Base-by-base conservation (phyloP, 805 yeast genomes). In the Candida dendrica region DNA sequence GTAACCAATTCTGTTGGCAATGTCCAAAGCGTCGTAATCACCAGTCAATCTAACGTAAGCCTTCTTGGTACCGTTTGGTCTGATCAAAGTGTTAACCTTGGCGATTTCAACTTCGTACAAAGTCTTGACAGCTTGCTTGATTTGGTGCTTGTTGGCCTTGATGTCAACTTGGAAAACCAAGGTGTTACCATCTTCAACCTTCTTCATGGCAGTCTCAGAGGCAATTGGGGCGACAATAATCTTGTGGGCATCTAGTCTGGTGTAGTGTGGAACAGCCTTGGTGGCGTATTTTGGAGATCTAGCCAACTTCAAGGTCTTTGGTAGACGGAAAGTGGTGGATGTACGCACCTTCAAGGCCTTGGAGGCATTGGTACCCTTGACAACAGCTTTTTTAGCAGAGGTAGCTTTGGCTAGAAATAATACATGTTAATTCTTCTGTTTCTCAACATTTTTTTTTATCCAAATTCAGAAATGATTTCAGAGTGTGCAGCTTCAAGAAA, bases 11-110 rank as follows among this genome's bases (percentile, higher is more conserved):
- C 93, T 88, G 95, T 90, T 90, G 71, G 98, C 98, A 73, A 93
- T 89, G 73, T 93, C 98, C 71, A 93, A 85, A 73, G 98, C 98
- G 77, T 93, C 98, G 81, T 82, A 85, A 75, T 93, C 98, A 71
- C 96, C 91, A 68, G 98, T 88, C 72, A 93, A 85, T 80, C 95
- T 88, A 70, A 93, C 91, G 82, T 84, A 93, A 69, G 98, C 98
- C 84, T 93, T 93, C 88, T 93, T 93, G 79, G 97, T 85, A 74
- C 98, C 98, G 75, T 93, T 90, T 71, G 98, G 97, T 79, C 95
- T 88, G 67, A 93, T 76, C 72, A 93, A 80, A 61, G 98, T 93
- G 91, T 93, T 90, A 68, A 93, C 89, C 74, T 86, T 78, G 65
- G 73, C 76, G 60, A 85, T 93, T 59, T 93, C 98, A 65, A 91